Evolutionary conservation across 805 yeast genomes (phyloP), one percentile per base, ranked within the genome.

Genomic region (Hanseniaspora taiwanica): DNA sequence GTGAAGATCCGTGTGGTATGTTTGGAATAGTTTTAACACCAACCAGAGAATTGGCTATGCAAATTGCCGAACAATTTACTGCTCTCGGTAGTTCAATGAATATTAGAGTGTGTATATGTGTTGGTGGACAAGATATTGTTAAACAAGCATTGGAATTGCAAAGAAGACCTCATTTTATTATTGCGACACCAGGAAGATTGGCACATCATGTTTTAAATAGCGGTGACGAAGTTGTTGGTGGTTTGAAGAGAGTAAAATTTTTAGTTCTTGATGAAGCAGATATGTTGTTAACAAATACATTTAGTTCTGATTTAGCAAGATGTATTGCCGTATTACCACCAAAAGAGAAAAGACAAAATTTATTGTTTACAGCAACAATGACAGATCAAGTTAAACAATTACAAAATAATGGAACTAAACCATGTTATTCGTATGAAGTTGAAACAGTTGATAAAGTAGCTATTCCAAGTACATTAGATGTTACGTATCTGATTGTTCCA

Each of bases 241-340:
- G 96, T 0, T 64, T 91, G 37, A 74, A 78, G 49, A 68, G 93
- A 48, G 79, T 81, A 14, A 78, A 79, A 55, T 91, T 68, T 53
- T 64, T 91, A 40, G 97, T 91, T 2, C 64, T 91, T 2, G 98
- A 91, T 67, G 98, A 89, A 64, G 98, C 98, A 1, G 98, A 91
- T 68, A 71, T 96, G 45, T 63, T 91, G 23, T 70, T 91, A 46
- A 83, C 91, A 36, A 75, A 78, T 41, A 81, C 93, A 36, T 86
- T 91, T 60, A 79, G 87, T 8, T 70, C 74, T 25, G 94, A 89
- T 59, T 64, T 91, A 44, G 71, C 72, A 37, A 69, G 73, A 18
- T 85, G 96, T 53, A 71, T 89, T 51, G 64, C 67, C 5, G 72
- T 76, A 0, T 60, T 91, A 29, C 96, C 98, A 0, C 63, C 72